Percentiles rank a stretch among this genome's conserved stretches.
Evolutionary conservation across 176 grass and related monocot species (phyloP).

Genomic region (Guadua angustifolia): DNA sequence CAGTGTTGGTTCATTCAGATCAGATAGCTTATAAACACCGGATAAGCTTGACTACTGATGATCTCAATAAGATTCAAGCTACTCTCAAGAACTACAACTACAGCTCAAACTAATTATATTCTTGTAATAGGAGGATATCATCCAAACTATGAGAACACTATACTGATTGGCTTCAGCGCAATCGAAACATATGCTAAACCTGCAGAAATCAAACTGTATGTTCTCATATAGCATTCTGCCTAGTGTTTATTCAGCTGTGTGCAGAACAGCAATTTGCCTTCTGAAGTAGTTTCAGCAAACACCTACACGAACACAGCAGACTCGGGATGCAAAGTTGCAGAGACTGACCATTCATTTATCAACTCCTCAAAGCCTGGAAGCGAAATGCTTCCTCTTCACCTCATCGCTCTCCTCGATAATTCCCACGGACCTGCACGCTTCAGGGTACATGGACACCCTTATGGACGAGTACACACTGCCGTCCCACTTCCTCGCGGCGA

Average conservation of each 20-base stretch:
- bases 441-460: constrained; percentile 58
- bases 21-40: not conserved
- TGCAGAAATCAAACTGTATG: not conserved
- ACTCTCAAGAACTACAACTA: not conserved
- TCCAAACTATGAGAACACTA: not conserved
- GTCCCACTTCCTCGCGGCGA: constrained; percentile 83
- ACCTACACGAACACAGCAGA: not conserved
- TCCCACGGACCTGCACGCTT: constrained; percentile 58
- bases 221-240: not conserved
- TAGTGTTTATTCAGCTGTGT: not conserved
- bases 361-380: constrained; percentile 53
- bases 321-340: not conserved
- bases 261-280: not conserved
- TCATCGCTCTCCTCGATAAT: constrained; percentile 63
- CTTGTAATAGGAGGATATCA: not conserved
- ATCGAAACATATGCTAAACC: not conserved
- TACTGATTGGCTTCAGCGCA: not conserved
- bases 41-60: not conserved
- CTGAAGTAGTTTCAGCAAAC: not conserved
- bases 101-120: not conserved
- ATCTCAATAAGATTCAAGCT: constrained; percentile 4
- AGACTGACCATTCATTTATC: constrained; percentile 36
- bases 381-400: constrained; percentile 46
- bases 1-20: not conserved
- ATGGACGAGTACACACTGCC: constrained; percentile 68